These are phyloP conservation scores for Trifolium dubium DNA, from an alignment of 306 rosid genomes.

Conservation along the genomic window DNA sequence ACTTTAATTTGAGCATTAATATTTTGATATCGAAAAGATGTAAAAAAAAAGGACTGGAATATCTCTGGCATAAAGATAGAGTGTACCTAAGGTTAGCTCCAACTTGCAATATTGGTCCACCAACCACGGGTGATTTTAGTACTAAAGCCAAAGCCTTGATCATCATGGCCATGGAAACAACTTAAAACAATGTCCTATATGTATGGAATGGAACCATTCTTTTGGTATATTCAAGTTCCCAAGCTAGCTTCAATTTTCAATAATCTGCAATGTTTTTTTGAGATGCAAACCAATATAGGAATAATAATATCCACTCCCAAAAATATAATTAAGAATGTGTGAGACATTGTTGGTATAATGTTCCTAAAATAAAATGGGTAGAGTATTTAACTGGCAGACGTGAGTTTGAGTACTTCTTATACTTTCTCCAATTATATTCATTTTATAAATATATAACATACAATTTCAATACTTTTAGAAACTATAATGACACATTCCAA, in stretches of 20 bases:
- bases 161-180: slow-evolving; percentile 34
- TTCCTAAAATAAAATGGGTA: no score
- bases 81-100: slow-evolving; percentile 37
- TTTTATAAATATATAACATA: no score
- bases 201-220: slow-evolving; percentile 27
- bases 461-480: no score
- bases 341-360: no score
- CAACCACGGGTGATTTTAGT: slow-evolving; percentile 32
- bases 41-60: slow-evolving; percentile 28
- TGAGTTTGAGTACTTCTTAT: no score
- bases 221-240: slow-evolving; percentile 42
- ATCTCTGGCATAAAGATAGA: slow-evolving; percentile 20
- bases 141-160: slow-evolving; percentile 37
- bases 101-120: slow-evolving; percentile 62
- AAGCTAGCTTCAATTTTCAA: slow-evolving; percentile 54
- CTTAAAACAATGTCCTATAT: slow-evolving; percentile 19
- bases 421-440: no score
- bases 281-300: not conserved
- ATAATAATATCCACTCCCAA: not conserved
- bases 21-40: no score
- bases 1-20: no score
- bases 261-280: slow-evolving; percentile 42
- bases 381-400: no score
- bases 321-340: not conserved
- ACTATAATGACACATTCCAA: no score